Evolutionary conservation across 1,284 basidiomycete species (phyloP).

Genomic region (Pseudozyma flocculosa): DNA sequence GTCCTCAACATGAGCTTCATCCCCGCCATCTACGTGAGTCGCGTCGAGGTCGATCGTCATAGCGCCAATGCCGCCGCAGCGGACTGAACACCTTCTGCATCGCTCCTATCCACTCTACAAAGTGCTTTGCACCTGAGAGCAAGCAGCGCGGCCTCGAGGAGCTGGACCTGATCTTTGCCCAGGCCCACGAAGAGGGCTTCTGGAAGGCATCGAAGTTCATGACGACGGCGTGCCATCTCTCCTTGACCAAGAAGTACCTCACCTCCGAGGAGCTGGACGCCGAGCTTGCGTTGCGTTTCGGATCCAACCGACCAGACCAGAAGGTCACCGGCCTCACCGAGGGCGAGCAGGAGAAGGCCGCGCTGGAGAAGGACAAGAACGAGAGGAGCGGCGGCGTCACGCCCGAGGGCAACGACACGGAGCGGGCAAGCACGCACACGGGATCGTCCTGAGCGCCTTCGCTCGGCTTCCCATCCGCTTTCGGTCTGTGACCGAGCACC

Average conservation of each 20-base stretch:
- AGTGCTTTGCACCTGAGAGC: constrained; percentile 58
- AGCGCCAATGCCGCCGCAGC: no score
- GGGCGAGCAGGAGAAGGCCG: neutral
- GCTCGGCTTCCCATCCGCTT: no score
- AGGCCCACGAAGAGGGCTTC: constrained; percentile 33
- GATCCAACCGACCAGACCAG: constrained; percentile 1
- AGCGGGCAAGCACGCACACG: no score
- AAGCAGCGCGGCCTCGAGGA: constrained; percentile 52
- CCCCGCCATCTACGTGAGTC: constrained; percentile 53
- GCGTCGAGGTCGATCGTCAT: no score
- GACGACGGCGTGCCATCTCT: constrained; percentile 39
- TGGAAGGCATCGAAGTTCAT: constrained; percentile 32
- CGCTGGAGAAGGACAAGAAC: neutral
- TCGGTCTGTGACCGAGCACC: no score
- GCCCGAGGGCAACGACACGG: neutral
- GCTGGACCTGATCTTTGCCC: constrained; percentile 41
- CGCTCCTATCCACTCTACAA: no score
- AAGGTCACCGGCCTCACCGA: constrained; percentile 1
- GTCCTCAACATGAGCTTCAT: constrained; percentile 56
- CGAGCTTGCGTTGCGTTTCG: constrained; percentile 22
- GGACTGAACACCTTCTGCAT: no score
- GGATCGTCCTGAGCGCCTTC: no score
- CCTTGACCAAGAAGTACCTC: constrained; percentile 27
- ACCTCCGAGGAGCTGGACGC: constrained; percentile 40
- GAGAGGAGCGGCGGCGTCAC: neutral